Conservation (phyloP, 805 yeast species). For the Candida glaebosa region DNA sequence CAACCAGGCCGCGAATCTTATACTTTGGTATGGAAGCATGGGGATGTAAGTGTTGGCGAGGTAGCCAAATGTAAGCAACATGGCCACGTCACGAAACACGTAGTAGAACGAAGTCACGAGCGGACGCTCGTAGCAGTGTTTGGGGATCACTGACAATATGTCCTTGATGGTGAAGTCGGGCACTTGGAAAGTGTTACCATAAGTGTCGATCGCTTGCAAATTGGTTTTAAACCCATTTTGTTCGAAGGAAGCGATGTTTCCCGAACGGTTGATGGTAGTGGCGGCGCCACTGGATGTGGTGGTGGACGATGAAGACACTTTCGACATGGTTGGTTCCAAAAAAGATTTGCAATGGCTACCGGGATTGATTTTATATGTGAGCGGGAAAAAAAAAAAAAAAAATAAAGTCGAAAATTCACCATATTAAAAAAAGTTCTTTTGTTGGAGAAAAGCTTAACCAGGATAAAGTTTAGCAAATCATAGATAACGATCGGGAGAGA, state of each 20-base stretch:
- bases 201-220: constrained; percentile 51
- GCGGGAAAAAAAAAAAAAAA: constrained; percentile 1
- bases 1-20: constrained; percentile 59
- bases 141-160: constrained; percentile 66
- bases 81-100: constrained; percentile 62
- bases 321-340: neutral
- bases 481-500: neutral
- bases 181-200: constrained; percentile 64
- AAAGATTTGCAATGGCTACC: neutral
- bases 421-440: constrained; percentile 2
- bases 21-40: constrained; percentile 32
- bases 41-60: constrained; percentile 36
- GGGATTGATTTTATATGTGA: neutral
- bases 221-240: constrained; percentile 7
- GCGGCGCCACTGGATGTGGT: constrained; percentile 11
- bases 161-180: constrained; percentile 79
- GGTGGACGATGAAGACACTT: constrained; percentile 8
- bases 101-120: constrained; percentile 53
- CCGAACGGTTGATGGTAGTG: constrained; percentile 21
- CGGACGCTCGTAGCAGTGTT: constrained; percentile 68
- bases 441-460: neutral
- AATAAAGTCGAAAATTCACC: neutral
- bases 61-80: constrained; percentile 47
- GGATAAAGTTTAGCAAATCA: neutral
- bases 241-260: constrained; percentile 41